Evolutionary conservation across 2,329 filamentous ascomycete species (phyloP).

Genomic region (Penicillium freii): DNA sequence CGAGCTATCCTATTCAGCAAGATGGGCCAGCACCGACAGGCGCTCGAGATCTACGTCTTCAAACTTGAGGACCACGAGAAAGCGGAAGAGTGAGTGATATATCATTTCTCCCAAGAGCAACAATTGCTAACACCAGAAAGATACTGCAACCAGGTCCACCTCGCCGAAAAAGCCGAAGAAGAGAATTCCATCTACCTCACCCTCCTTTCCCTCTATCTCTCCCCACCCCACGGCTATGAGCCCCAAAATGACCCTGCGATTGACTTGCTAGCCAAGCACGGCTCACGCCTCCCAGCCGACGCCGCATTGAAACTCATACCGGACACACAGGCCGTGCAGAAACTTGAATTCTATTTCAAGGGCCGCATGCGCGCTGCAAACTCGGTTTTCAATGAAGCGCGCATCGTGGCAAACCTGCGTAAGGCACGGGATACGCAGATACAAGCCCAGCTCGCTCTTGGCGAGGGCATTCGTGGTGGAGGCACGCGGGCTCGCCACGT

Average conservation of each 20-base stretch:
- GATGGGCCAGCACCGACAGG: slow-evolving; percentile 93
- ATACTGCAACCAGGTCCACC: slow-evolving; percentile 85
- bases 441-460: slow-evolving; percentile 71
- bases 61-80: slow-evolving; percentile 83
- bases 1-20: slow-evolving; percentile 88
- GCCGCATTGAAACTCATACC: slow-evolving; percentile 87
- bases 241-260: slow-evolving; percentile 77
- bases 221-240: slow-evolving; percentile 69
- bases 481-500: slow-evolving; percentile 66
- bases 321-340: slow-evolving; percentile 69
- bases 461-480: slow-evolving; percentile 56
- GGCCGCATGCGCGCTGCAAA: slow-evolving; percentile 86
- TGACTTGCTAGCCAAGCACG: slow-evolving; percentile 84
- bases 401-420: slow-evolving; percentile 72
- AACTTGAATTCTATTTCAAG: slow-evolving; percentile 87
- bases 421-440: slow-evolving; percentile 76
- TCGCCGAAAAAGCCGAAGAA: slow-evolving; percentile 56
- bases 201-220: slow-evolving; percentile 83
- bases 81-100: slow-evolving; percentile 75
- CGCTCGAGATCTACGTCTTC: slow-evolving; percentile 96
- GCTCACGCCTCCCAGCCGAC: slow-evolving; percentile 81
- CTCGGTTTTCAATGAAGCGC: slow-evolving; percentile 73
- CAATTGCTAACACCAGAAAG: slow-evolving; percentile 42
- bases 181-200: slow-evolving; percentile 85
- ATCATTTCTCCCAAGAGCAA: not conserved